Evolutionary conservation across 345 rosid species (phyloP), one percentile per base, ranked within the genome.

Genomic region (Aquilaria malaccensis): DNA sequence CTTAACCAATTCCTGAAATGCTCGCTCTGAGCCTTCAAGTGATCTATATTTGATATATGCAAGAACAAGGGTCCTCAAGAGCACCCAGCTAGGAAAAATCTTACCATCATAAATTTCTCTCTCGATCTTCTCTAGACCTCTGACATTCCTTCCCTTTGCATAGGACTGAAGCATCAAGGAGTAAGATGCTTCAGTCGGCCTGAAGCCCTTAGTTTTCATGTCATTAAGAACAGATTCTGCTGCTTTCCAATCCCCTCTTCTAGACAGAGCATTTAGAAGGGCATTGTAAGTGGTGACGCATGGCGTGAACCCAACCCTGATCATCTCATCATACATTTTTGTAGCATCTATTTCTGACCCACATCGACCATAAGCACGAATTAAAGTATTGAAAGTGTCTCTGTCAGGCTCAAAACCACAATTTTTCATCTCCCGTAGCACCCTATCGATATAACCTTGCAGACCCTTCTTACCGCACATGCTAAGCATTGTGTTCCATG

Each of bases 401-500:
- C 90, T 80, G 33, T 76, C 96, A 57, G 98, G 96, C 68, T 83
- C 95, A 57, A 92, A 85, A 60, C 98, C 98, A 6, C 95, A 89
- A 68, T 74, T 81, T 70, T 79, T 86, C 96, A 92, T 92, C 71
- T 92, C 95, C n/a, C 62, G 81, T 50, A 89, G 81, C 45, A 92
- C 83, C 46, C 58, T 74, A 61, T 83, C 83, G 64, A 92, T 82
- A 61, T 78, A 85, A 60, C 74, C 77, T 69, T 79, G 83, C 95
- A 82, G 81, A 47, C 87, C 93, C 22, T 75, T 74, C 47, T 74
- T 77, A 64, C 96, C 89, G 69, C 93, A 92, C 76, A 83, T 63
- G 51, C 87, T 79, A 70, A 92, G 90, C 91, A 89, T 79, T 7
- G 96, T 86, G 72, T 92, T 92, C 98, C 98, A 92, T 2, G 98